Evolutionary conservation across 2,329 filamentous ascomycete species (phyloP), one percentile per base, ranked within the genome.

Genomic region (Pseudohalonectria lignicola): DNA sequence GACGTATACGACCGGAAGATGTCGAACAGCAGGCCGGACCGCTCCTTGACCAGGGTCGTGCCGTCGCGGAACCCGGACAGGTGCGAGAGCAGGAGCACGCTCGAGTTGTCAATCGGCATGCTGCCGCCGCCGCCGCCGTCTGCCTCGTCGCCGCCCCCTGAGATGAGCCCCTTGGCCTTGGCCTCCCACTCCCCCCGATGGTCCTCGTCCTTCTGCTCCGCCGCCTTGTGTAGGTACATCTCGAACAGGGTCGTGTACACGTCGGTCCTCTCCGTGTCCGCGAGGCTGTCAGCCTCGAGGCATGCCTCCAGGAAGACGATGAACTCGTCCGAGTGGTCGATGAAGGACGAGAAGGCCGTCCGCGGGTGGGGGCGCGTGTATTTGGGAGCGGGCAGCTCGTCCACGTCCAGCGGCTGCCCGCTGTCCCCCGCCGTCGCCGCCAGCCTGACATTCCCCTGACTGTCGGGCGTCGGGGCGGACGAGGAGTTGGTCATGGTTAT

Each of bases 1-100:
- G 87, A 79, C 2, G 90, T 94, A 56, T 94, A 95, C 1, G 90
- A 95, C 35, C 92, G 81, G 65, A 98, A 96, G 42, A 98, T 96
- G 59, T 98, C 92, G 40, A 88, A 92, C 31, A 86, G 74, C 3
- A 98, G 72, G 16, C 88, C 87, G 42, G 93, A 86, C 53, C 95
- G 86, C 62, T 98, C 92, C 47, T 88, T 85, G 39, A 98, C 88
- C 2, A 98, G 74, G 2, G 86, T 86, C 0, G 87, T 94, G 15
- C 92, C 92, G 51, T 93, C 86, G 32, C 76, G 73, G 64, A 96
- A 98, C 49, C 87, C 76, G 4, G 88, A 88, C 4, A 98, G 68
- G 52, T 96, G 86, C 1, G 93, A 98, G 3, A 98, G 71, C 1
- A 98, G 69, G 1, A 98, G 72, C 12, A 98, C 86, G 50, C 94